phyloP scores from a whole-genome alignment of 305 asterid species.

The Vinca major region DNA sequence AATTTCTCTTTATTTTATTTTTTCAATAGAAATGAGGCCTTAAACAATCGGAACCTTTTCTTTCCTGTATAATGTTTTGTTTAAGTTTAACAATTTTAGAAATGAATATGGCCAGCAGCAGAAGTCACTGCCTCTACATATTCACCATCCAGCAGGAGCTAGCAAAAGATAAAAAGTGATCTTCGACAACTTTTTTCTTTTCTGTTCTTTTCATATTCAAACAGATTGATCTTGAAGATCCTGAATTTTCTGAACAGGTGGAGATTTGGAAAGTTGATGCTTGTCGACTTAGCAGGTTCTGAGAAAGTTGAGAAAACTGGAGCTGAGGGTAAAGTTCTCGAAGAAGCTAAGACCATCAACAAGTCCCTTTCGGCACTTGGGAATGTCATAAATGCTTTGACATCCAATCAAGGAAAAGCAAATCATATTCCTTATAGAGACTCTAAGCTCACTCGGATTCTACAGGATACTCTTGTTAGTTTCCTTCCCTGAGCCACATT shows the following conservation, averaged over 20 bases:
- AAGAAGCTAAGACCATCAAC: conserved; percentile 87
- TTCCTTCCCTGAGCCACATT: conserved; percentile 16
- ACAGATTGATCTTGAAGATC: conserved; percentile 16
- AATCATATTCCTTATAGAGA: conserved; percentile 84
- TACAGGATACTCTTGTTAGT: conserved; percentile 79
- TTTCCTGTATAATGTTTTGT: conserved; percentile 4
- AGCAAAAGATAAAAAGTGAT: conserved; percentile 48
- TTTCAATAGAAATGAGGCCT: background rate
- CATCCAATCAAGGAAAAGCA: conserved; percentile 40
- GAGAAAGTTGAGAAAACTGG: conserved; percentile 88
- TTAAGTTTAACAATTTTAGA: conserved; percentile 38
- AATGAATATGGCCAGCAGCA: conserved; percentile 82
- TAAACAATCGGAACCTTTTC: background rate
- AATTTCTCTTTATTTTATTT: background rate
- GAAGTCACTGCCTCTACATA: conserved; percentile 76
- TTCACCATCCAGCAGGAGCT: conserved; percentile 51
- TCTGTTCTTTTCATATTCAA: conserved; percentile 2
- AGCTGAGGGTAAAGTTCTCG: conserved; percentile 85
- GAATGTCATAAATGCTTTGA: conserved; percentile 76
- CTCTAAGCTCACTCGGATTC: conserved; percentile 79
- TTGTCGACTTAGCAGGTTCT: conserved; percentile 92
- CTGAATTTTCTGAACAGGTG: conserved; percentile 29
- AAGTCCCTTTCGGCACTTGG: conserved; percentile 84
- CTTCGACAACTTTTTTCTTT: background rate
- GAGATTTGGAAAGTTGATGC: conserved; percentile 55